Evolutionary conservation across 208 protist species (phyloP), one percentile per base, ranked within the genome.

Genomic region (Sergeia podlipaevii): DNA sequence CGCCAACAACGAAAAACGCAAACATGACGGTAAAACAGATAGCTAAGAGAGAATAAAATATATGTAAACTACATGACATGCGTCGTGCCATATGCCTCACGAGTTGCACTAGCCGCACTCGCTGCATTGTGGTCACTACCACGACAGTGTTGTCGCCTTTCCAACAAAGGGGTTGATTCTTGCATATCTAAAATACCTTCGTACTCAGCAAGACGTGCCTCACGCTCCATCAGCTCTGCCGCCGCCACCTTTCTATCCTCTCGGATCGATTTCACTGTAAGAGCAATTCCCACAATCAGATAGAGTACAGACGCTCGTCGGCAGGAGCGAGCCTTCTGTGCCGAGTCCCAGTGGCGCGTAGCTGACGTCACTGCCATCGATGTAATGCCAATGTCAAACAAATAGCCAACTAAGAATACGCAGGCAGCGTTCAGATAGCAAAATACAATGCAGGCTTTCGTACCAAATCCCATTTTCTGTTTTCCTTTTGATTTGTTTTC

Each of bases 391-490:
- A 81, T 55, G 24, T 79, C 54, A 53, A 93, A 89, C 47, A 81
- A 64, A 64, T 85, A 89, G 29, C 69, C 77, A 51, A 93, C 76
- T 18, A 93, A 57, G n/a, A 89, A 79, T 0, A 69, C 82, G 30
- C 73, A 84, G 5, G 72, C 68, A 18, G 67, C 73, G 54, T 85
- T 93, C 4, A 85, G 53, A 60, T 70, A 85, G 45, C 79, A 85
- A 63, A 93, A 93, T 39, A 81, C 70, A 54, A 90, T 84, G 42
- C 78, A 89, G 0, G 61, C 76, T 13, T 73, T 76, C 4, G 75
- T 71, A 15, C 70, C 71, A 8, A 74, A 32, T 2, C 79, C 72
- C 79, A 86, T 86, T 4, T n/a, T n/a, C n/a, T n/a, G n/a, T n/a
- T n/a, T n/a, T n/a, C n/a, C n/a, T n/a, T n/a, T 2, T 33, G 46